Percentiles rank a stretch among this genome's conserved stretches.
phyloP scores from a whole-genome alignment of 2,329 filamentous ascomycete species.

The Trichoderma polysporum region DNA sequence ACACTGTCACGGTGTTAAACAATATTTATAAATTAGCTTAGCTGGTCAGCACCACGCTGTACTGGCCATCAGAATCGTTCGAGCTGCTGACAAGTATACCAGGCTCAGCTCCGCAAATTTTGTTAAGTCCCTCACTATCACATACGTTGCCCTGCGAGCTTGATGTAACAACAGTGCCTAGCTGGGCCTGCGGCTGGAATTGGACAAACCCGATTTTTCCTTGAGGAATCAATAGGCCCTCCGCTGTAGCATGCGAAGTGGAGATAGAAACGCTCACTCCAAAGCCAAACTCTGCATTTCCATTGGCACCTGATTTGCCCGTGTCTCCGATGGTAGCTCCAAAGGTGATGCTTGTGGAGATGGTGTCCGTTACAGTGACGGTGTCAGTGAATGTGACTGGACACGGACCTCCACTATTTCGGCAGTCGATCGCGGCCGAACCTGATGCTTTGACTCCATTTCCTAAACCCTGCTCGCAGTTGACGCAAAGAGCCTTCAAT shows the following conservation, averaged over 20 bases:
- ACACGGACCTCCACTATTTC: conserved; percentile 12
- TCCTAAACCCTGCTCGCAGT: conserved; percentile 15
- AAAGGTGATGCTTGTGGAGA: conserved; percentile 10
- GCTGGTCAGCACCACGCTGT: conserved; percentile 14
- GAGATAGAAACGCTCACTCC: conserved; percentile 13
- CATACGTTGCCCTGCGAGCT: conserved; percentile 5
- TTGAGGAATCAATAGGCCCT: conserved; percentile 17
- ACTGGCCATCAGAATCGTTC: conserved; percentile 16
- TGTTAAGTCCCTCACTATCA: conserved; percentile 10
- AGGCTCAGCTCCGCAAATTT: conserved; percentile 19
- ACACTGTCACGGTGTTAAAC: no score
- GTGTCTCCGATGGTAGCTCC: conserved; percentile 18
- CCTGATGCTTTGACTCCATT: conserved; percentile 15
- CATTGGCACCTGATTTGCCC: conserved; percentile 3
- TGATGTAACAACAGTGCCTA: conserved; percentile 18
- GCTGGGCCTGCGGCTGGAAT: conserved; percentile 15
- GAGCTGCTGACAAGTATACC: conserved; percentile 13
- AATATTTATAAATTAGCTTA: no score
- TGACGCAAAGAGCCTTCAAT: conserved; percentile 14
- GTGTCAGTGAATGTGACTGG: conserved; percentile 17
- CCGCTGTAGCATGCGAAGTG: conserved; percentile 7
- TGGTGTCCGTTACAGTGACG: conserved; percentile 14
- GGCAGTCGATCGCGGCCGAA: conserved; percentile 7
- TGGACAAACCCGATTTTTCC: conserved; percentile 17
- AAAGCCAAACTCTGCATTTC: conserved; percentile 12